A percentile compares a stretch with the other conserved stretches of the same genome.
Conservation (phyloP, 2,329 filamentous ascomycete genomes). For the Cadophora sp. region DNA sequence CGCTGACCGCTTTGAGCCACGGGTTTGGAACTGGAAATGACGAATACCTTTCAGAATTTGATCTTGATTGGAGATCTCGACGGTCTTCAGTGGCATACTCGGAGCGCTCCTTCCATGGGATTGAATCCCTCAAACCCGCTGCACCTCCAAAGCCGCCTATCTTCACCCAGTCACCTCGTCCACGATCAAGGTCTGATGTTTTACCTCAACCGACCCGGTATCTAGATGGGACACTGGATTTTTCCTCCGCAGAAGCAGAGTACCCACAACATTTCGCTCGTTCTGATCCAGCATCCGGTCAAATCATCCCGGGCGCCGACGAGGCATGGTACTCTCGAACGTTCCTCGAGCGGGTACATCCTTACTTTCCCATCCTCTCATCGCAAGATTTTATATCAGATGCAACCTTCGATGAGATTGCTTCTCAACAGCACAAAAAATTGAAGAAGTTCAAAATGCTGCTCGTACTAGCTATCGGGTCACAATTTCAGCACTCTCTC, state of each 20-base stretch:
- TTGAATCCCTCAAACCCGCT: background rate
- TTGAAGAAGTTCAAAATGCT: background rate
- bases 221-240: background rate
- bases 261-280: background rate
- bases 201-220: constrained; percentile 3
- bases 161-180: background rate
- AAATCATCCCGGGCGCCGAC: constrained; percentile 6
- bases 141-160: background rate
- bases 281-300: background rate
- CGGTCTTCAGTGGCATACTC: constrained; percentile 10
- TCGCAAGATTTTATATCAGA: background rate
- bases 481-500: background rate
- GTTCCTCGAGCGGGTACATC: constrained; percentile 9
- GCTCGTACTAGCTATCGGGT: constrained; percentile 10
- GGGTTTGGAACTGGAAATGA: constrained; percentile 9
- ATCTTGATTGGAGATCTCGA: background rate
- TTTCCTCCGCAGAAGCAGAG: background rate
- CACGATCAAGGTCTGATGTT: constrained; percentile 17
- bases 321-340: background rate
- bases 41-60: background rate
- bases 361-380: constrained; percentile 11
- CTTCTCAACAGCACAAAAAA: background rate
- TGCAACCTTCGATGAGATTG: background rate
- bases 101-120: background rate
- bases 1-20: constrained; percentile 9